Percentiles rank a stretch among this genome's conserved stretches.
Conservation (phyloP, 345 rosid genomes). For the Brassica incana region DNA sequence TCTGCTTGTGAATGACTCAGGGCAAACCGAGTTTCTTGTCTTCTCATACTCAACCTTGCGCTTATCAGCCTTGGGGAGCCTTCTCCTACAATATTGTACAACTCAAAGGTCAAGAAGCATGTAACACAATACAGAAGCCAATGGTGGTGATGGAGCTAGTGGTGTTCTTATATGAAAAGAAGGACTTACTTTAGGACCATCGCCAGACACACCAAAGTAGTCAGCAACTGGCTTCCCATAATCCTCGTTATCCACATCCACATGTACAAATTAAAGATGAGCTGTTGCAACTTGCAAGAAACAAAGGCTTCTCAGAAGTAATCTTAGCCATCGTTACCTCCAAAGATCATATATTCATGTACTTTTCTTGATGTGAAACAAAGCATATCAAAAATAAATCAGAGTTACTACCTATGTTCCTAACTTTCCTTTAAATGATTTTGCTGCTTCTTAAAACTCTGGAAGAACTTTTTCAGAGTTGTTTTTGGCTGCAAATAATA, state of each 20-base stretch:
- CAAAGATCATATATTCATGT: background rate
- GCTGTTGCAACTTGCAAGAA: conserved; percentile 47
- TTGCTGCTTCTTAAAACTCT: conserved; percentile 77
- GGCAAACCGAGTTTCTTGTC: no score
- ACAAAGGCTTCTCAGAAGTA: conserved; percentile 13
- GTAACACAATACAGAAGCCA: no score
- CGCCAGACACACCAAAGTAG: conserved; percentile 77
- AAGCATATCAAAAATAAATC: background rate
- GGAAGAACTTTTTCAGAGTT: conserved; percentile 68
- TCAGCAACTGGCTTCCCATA: conserved; percentile 88
- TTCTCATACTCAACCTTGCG: no score
- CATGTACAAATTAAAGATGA: conserved; percentile 64
- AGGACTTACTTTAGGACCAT: conserved; percentile 53
- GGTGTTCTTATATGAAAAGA: no score
- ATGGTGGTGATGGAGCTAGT: no score
- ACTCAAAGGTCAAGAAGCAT: no score
- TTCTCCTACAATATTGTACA: no score
- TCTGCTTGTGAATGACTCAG: no score
- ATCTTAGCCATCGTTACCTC: background rate
- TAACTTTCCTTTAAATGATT: conserved; percentile 92
- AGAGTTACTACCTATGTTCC: background rate
- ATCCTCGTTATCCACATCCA: conserved; percentile 90
- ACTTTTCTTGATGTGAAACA: background rate
- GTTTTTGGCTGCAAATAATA: conserved; percentile 68
- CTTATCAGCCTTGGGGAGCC: no score